Base-by-base conservation (phyloP, 371 early-diverging fungal species). In the Mucor circinelloides region DNA sequence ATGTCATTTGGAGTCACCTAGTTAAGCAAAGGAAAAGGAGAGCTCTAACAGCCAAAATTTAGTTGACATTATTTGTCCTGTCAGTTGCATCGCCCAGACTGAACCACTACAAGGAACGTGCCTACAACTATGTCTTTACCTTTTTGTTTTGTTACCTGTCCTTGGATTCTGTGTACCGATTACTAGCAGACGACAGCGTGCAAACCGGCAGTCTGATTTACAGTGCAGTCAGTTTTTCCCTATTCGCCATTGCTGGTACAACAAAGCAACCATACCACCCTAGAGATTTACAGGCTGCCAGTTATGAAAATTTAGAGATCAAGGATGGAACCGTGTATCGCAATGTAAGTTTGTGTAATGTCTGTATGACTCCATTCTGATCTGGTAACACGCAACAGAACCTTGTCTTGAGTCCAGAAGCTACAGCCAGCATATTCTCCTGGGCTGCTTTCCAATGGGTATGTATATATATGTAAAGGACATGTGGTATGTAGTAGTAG, bases 391-490 rank as follows among this genome's bases (percentile, higher is more conserved):
- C 17, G 17, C 25, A 27, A 42, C 67, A 80, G 76, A 44, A 64
- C 57, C 67, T 64, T 57, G 9, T 30, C 10, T 32, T 77, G 6
- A 77, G 77, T 42, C 79, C 81, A 23, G 81, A 81, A 69, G 60
- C 75, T 0, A 73, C 71, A 7, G 79, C 81, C 12, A 78, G 77
- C 55, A 61, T 75, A 9, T 66, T 78, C 40, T 78, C 77, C 19
- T 79, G 81, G 79, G 54, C 68, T 31, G 32, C 67, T 23, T 77
- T 80, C 50, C 71, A 77, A 69, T 80, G 80, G 80, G 80, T 79
- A 77, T 13, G 0, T 19, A n/a, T 23, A 9, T 34, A 31, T 31
- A 46, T 40, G 34, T 34, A 34, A 34, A 34, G 10, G 34, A 34
- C 10, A 34, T 34, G n/a, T n/a, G n/a, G 6, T 34, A 34, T 34